Evolutionary conservation across 495 filamentous ascomycete species (phyloP), one percentile per base, ranked within the genome.

Genomic region (Clohesyomyces aquaticus): DNA sequence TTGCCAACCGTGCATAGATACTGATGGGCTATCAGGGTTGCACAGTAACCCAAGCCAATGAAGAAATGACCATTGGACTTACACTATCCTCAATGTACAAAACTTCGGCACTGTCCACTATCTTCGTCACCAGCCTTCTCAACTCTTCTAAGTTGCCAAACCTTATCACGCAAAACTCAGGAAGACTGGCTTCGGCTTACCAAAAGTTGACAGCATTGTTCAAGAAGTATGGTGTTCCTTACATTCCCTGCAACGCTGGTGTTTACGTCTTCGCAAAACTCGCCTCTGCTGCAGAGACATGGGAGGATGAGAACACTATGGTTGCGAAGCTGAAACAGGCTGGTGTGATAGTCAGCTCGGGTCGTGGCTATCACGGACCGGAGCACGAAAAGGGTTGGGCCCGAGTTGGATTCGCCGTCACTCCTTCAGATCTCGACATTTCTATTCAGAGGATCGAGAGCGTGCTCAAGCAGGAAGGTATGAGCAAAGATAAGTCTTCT

Each of bases 381-480:
- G 69, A 70, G 12, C 35, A 22, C 11, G 69, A 72, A 21, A 70
- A 68, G 38, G 71, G 71, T 1, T 73, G 71, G 71, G 45, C 48
- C 14, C 52, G 70, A 51, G 53, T 72, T 1, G 46, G 46, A 19
- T 72, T 72, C 57, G 58, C 70, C 1, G 56, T 72, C n/a, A n/a
- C n/a, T n/a, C n/a, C n/a, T n/a, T n/a, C n/a, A n/a, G n/a, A n/a
- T n/a, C n/a, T n/a, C n/a, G n/a, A n/a, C n/a, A n/a, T n/a, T n/a
- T n/a, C n/a, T n/a, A n/a, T n/a, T n/a, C n/a, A n/a, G n/a, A n/a
- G n/a, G n/a, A n/a, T n/a, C n/a, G n/a, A n/a, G n/a, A n/a, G n/a
- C n/a, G n/a, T n/a, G n/a, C n/a, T n/a, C n/a, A n/a, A n/a, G n/a
- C n/a, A n/a, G n/a, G n/a, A n/a, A n/a, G n/a, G n/a, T n/a, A n/a